Evolutionary conservation across 306 rosid genomes (phyloP).

Genomic region (Cucurbita maxima): DNA sequence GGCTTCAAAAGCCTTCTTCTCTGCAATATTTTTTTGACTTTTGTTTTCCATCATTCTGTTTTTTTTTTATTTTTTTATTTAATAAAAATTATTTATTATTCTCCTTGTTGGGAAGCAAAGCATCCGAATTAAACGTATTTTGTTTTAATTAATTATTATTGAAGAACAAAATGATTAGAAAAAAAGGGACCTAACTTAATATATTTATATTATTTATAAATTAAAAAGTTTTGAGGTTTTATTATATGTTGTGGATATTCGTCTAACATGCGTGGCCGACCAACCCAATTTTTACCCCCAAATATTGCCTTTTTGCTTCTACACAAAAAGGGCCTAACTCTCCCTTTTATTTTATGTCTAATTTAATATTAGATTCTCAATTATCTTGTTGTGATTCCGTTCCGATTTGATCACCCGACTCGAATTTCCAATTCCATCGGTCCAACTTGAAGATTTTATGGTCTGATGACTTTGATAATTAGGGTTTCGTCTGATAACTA

Average conservation of each 20-base stretch:
- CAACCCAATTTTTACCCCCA: neutral
- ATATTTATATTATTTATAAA: too few species aligned
- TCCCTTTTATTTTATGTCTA: neutral
- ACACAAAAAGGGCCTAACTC: neutral
- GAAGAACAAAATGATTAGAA: neutral
- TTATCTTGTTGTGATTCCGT: neutral
- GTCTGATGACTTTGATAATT: too few species aligned
- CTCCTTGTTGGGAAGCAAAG: constrained; percentile 1
- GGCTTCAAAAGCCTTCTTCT: constrained; percentile 11
- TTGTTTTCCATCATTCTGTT: neutral
- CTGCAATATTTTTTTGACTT: neutral
- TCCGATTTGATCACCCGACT: neutral
- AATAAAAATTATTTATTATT: neutral
- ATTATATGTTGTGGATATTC: neutral
- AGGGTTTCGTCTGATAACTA: too few species aligned
- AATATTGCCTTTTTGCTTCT: neutral
- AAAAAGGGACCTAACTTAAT: neutral
- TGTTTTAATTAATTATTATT: neutral
- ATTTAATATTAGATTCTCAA: neutral
- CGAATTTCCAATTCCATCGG: too few species aligned
- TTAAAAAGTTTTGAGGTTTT: neutral
- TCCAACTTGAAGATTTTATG: too few species aligned
- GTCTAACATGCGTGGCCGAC: constrained; percentile 5
- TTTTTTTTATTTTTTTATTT: neutral
- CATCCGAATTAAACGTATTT: neutral